Evolutionary conservation across 495 filamentous ascomycete genomes (phyloP).

Genomic region (Daldinia childiae): DNA sequence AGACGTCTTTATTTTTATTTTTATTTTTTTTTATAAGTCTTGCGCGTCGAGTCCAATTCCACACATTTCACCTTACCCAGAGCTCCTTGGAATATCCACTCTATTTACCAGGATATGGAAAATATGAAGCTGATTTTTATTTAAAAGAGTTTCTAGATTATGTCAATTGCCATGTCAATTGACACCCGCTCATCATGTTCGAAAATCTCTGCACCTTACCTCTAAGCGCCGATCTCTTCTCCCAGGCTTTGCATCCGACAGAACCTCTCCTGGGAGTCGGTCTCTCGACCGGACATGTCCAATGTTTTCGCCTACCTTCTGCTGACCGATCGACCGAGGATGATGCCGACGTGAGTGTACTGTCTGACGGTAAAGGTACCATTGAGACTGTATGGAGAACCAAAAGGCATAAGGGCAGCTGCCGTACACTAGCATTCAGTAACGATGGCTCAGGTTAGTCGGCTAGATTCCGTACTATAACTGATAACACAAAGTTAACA

Average conservation of each 20-base stretch:
- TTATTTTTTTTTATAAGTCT: neutral
- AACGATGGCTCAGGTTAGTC: slow-evolving; percentile 72
- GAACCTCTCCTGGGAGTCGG: slow-evolving; percentile 87
- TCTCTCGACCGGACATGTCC: slow-evolving; percentile 83
- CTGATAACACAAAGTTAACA: neutral
- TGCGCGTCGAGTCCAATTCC: neutral
- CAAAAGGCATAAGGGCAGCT: slow-evolving; percentile 90
- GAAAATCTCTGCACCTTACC: slow-evolving; percentile 91
- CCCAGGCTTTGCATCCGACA: slow-evolving; percentile 84
- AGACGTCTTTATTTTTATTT: neutral
- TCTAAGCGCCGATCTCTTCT: slow-evolving; percentile 85
- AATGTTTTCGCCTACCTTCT: slow-evolving; percentile 81
- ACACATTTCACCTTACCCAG: neutral
- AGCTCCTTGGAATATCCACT: neutral
- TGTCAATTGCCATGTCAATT: slow-evolving; percentile 3
- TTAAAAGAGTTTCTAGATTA: neutral
- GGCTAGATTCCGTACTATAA: neutral
- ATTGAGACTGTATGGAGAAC: slow-evolving; percentile 91
- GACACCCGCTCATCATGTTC: slow-evolving; percentile 58
- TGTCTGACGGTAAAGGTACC: slow-evolving; percentile 71
- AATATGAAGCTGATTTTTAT: neutral
- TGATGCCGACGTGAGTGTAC: slow-evolving; percentile 55
- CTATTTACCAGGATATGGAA: neutral
- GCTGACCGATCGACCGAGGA: slow-evolving; percentile 58
- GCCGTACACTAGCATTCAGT: slow-evolving; percentile 78